Base-by-base conservation (phyloP, 1,139 yeast species). In the Kurtzmaniella quercitrusa region DNA sequence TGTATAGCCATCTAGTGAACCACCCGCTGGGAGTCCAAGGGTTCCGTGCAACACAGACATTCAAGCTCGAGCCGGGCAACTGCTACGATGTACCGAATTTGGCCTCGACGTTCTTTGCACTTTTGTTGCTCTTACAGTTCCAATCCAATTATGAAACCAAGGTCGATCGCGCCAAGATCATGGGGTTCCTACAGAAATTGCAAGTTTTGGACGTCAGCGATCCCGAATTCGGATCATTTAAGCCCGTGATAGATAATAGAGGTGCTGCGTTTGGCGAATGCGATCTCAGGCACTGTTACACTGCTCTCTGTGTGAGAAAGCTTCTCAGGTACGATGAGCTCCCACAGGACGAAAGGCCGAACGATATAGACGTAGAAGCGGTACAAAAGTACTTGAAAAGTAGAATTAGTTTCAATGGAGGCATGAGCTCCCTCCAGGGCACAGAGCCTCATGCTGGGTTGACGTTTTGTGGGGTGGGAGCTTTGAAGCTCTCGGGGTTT, bases 401-500 rank as follows among this genome's bases (percentile, higher is more conserved):
- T 0, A 65, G 80, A 34, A 60, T 72, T 33, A 69, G 73, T 36
- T 73, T 63, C 49, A 82, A 77, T 54, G 98, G 98, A 1, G 98
- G 96, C 0, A 66, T 73, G 44, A 60, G 72, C 27, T 62, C 70
- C 11, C 41, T 51, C 5, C 48, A 50, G 2, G 45, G 51, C 36
- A 71, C 77, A 18, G 98, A 93, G 61, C 73, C 94, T 1, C 98
- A 93, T 63, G 81, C 91, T 8, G 98, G 98, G 0, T 74, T 85
- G 50, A 85, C 96, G 0, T 93, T 81, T 57, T 91, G 98, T 63
- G 96, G 89, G 0, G 56, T 93, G 36, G 87, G 88, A 0, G 65
- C 87, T 1, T 68, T 89, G 46, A 60, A 62, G 34, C 54, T 87
- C 39, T 57, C 81, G 4, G 73, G 63, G 34, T 58, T 46, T 38